Conservation (phyloP, 768 basidiomycete species). For the Boletus subparvulus region DNA sequence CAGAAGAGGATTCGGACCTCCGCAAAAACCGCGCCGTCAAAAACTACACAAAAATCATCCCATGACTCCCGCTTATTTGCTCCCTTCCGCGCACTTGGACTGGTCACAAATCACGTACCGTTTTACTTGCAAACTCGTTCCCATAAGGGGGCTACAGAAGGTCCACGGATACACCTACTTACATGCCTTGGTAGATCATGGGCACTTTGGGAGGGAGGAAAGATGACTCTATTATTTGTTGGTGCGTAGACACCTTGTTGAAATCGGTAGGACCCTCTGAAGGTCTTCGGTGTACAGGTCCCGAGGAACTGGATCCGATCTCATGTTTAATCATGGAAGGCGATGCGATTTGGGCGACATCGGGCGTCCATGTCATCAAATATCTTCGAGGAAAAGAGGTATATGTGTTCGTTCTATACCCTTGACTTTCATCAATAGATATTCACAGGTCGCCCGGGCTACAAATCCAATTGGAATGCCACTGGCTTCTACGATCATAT, state of each 20-base stretch:
- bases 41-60: constrained; percentile 5
- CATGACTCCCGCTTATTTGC: constrained; percentile 62
- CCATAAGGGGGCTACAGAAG: constrained; percentile 80
- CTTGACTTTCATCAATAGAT: constrained; percentile 4
- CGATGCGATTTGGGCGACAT: constrained; percentile 81
- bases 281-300: constrained; percentile 49
- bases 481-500: constrained; percentile 68
- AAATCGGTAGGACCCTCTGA: neutral
- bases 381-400: constrained; percentile 91
- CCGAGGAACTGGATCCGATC: constrained; percentile 75
- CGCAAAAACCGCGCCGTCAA: neutral
- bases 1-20: constrained; percentile 26
- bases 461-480: constrained; percentile 62
- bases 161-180: constrained; percentile 78
- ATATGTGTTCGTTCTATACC: neutral
- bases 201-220: constrained; percentile 96
- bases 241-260: constrained; percentile 50
- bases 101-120: constrained; percentile 88
- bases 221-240: constrained; percentile 90
- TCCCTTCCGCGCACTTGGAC: constrained; percentile 94
- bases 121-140: constrained; percentile 85
- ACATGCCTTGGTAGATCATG: constrained; percentile 88
- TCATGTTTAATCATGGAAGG: constrained; percentile 78
- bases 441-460: constrained; percentile 47
- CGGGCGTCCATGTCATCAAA: constrained; percentile 67